Base-by-base conservation (phyloP, 495 filamentous ascomycete genomes). In the Elaphomyces granulatus region DNA sequence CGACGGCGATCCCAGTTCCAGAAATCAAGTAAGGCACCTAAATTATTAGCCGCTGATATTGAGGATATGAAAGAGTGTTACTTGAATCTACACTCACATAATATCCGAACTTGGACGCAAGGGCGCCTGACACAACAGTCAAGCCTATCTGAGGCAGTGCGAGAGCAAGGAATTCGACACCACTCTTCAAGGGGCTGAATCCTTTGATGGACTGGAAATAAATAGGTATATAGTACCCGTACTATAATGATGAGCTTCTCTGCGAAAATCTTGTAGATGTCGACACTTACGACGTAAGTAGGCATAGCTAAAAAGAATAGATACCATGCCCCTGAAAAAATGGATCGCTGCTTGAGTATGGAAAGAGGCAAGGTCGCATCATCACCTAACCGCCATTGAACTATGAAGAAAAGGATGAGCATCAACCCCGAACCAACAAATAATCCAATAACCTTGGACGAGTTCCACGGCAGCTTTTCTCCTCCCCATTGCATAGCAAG, bases 121-220 rank as follows among this genome's bases (percentile, higher is more conserved):
- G 37, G 2, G 52, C 58, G 21, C 82, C 80, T 0, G 63, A 58
- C 4, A 70, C 3, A 12, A 82, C 55, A 0, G 71, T 68, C 30
- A 62, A 48, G n/a, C 80, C 17, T 15, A 72, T 67, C 15, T 68
- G 46, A 1, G 56, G 51, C 12, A 82, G 56, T 3, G 85, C 63
- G 40, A 81, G 58, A 1, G 82, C 78, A 15, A 87, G 59, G 45
- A 75, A 80, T 34, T 66, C 64, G 38, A 86, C 70, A 18, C 80
- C 83, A 2, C 74, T 77, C 9, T 64, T 46, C 6, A 72, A 67
- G 8, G 83, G 79, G 2, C 56, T 61, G 2, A 69, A 68, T 26
- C 67, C 71, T 48, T 81, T 71, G 47, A 87, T 71, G 10, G 77
- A 71, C 53, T 90, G 83, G 66, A 90, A 87, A 16, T 52, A n/a